Percentiles rank a stretch among this genome's conserved stretches.
These are phyloP conservation scores for Phytophthora kernoviae DNA, from an alignment of 352 stramenopile species.

Conservation along the genomic window DNA sequence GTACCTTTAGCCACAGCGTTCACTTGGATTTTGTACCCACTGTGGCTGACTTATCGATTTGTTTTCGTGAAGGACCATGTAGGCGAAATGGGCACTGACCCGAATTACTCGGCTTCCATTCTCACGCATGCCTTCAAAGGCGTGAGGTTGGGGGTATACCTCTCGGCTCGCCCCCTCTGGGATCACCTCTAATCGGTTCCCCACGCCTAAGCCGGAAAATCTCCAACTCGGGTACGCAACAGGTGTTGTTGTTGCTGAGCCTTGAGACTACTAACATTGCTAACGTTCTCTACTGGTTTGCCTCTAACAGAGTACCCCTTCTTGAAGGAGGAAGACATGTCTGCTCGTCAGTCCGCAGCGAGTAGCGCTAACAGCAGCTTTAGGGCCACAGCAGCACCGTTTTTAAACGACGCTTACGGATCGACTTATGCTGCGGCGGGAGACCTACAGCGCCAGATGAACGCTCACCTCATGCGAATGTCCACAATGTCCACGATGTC, in stretches of 20 bases:
- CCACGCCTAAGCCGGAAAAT: constrained; percentile 67
- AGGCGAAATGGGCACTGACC: constrained; percentile 32
- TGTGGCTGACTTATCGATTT: constrained; percentile 6
- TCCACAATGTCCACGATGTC: constrained; percentile 60
- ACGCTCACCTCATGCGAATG: constrained; percentile 57
- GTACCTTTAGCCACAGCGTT: constrained; percentile 18
- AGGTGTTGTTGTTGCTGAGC: background rate
- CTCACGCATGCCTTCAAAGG: constrained; percentile 76
- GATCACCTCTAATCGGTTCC: constrained; percentile 48
- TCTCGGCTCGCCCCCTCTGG: constrained; percentile 37
- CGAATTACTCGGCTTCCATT: constrained; percentile 55
- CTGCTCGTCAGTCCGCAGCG: constrained; percentile 24
- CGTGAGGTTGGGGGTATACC: constrained; percentile 38
- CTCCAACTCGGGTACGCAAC: constrained; percentile 60
- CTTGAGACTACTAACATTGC: background rate
- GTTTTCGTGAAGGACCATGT: constrained; percentile 14
- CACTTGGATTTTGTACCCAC: background rate
- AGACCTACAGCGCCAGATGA: constrained; percentile 51
- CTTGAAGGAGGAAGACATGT: constrained; percentile 61
- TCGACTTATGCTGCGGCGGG: constrained; percentile 25
- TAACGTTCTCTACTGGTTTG: background rate
- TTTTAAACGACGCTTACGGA: constrained; percentile 39
- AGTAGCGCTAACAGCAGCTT: constrained; percentile 31
- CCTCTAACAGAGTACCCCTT: constrained; percentile 62
- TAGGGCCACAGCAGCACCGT: constrained; percentile 16